These are phyloP conservation scores for Hanseniaspora meyeri DNA, from an alignment of 805 yeast species.

Conservation along the genomic window DNA sequence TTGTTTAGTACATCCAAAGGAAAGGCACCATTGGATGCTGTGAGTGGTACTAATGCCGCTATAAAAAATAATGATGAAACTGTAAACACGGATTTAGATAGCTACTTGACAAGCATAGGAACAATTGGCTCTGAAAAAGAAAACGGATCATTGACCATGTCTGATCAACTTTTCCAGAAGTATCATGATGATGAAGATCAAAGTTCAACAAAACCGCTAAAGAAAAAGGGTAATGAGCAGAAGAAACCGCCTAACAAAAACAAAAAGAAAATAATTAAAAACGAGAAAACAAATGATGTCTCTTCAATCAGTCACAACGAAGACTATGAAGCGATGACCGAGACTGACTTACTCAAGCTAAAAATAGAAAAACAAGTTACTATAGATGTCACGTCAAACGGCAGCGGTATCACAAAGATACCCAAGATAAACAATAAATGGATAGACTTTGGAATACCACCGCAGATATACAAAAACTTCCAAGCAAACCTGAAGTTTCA, in stretches of 20 bases:
- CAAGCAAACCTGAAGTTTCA: constrained; percentile 39
- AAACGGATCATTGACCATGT: too few species aligned
- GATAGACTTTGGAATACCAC: constrained; percentile 11
- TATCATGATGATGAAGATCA: neutral
- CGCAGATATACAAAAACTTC: constrained; percentile 1
- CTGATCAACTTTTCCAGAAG: neutral
- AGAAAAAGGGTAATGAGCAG: neutral
- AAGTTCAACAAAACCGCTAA: neutral
- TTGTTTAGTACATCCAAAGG: neutral
- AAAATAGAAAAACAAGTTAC: constrained; percentile 5
- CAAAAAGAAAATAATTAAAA: neutral
- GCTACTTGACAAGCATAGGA: neutral
- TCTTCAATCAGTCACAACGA: neutral
- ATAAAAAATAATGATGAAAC: neutral
- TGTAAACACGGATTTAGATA: neutral
- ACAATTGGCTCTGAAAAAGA: neutral
- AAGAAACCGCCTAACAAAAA: neutral
- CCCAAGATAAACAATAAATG: neutral
- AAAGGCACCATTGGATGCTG: neutral
- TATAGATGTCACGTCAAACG: neutral
- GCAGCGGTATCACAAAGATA: neutral
- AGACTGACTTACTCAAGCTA: neutral
- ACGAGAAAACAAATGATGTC: too few species aligned
- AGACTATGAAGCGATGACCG: neutral
- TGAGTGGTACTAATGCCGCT: neutral